Percentiles rank a stretch among this genome's conserved stretches.
Evolutionary conservation across 331 rosid genomes (phyloP).

Genomic region (Quercus phellos): DNA sequence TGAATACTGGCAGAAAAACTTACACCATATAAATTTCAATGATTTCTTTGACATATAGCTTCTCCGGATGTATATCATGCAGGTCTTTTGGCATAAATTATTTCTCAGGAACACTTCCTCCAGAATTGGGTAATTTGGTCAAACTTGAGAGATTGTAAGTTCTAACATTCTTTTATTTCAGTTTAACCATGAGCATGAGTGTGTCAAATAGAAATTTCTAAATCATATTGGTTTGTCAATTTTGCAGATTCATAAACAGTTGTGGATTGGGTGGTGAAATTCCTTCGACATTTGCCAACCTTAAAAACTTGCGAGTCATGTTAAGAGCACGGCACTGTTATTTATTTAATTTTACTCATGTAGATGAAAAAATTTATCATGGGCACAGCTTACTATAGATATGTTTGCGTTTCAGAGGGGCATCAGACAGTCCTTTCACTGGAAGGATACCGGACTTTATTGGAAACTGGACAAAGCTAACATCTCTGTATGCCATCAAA

Average conservation of each 20-base stretch:
- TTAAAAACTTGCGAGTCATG: background rate
- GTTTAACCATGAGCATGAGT: background rate
- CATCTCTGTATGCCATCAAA: background rate
- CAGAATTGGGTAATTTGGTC: constrained; percentile 25
- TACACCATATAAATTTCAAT: too few species aligned
- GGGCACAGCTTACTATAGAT: background rate
- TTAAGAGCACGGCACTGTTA: background rate
- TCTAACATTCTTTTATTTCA: background rate
- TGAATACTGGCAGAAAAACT: too few species aligned
- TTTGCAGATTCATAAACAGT: background rate
- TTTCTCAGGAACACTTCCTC: constrained; percentile 26
- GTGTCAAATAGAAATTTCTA: background rate
- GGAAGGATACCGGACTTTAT: background rate
- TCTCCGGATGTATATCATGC: background rate
- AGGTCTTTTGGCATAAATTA: constrained; percentile 11
- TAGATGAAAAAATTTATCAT: background rate
- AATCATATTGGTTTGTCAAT: background rate
- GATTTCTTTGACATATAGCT: background rate
- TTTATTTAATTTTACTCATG: too few species aligned
- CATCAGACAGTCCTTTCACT: background rate
- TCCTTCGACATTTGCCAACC: background rate
- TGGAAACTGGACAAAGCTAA: background rate
- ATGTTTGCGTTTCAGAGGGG: background rate
- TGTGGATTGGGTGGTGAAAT: background rate
- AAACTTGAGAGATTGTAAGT: constrained; percentile 14